Conservation (phyloP, 257 asterid species). For the Lycium barbarum region DNA sequence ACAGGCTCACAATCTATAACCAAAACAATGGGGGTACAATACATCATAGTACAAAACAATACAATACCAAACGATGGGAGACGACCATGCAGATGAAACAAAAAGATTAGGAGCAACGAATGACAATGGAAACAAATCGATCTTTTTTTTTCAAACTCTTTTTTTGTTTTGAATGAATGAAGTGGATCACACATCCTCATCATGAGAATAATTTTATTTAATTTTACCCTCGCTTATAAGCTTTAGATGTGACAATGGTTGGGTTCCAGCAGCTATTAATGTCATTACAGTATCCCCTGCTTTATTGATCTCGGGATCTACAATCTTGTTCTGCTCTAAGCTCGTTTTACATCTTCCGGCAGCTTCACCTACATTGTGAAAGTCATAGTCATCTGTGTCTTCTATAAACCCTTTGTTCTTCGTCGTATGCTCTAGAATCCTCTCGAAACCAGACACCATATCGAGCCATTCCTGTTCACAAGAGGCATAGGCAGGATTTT, state of each 20-base stretch:
- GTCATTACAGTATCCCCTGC: background rate
- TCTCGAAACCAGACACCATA: background rate
- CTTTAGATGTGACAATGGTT: background rate
- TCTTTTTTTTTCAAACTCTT: background rate
- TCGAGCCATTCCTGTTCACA: background rate
- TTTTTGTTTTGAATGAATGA: background rate
- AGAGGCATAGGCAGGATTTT: background rate
- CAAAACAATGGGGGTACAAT: background rate
- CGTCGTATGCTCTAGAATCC: background rate
- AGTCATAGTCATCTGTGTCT: conserved; percentile 17
- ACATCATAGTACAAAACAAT: background rate
- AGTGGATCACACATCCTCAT: too few relatives aligned
- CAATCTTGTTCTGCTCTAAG: background rate
- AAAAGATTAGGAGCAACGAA: too few relatives aligned
- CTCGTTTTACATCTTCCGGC: background rate
- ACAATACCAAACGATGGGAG: background rate
- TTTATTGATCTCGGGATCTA: background rate
- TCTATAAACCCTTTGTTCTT: background rate
- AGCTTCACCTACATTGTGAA: background rate
- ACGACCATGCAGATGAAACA: too few relatives aligned
- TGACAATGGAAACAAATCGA: too few relatives aligned
- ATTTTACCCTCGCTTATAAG: background rate
- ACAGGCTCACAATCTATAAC: background rate
- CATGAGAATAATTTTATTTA: background rate
- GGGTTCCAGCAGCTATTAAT: background rate